These are phyloP conservation scores for Coelomomyces lativittatus DNA, from an alignment of 371 early-diverging fungal species.

Conservation along the genomic window DNA sequence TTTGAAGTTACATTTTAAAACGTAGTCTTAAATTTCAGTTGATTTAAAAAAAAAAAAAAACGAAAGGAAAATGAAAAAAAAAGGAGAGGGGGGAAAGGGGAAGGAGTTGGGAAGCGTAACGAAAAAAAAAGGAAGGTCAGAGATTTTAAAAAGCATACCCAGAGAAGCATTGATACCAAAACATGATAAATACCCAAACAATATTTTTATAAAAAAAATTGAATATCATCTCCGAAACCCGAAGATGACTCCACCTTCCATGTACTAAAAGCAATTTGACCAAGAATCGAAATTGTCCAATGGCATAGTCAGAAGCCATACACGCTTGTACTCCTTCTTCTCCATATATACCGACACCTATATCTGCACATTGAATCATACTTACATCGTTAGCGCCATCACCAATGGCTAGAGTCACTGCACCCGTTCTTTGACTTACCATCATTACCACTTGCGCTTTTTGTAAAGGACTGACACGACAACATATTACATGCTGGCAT, in stretches of 20 bases:
- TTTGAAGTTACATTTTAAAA: not conserved
- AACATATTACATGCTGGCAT: conserved; percentile 60
- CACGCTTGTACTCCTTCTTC: conserved; percentile 86
- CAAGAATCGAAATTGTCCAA: conserved; percentile 64
- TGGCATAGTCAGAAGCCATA: conserved; percentile 72
- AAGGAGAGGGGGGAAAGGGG: not conserved
- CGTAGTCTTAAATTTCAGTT: not conserved
- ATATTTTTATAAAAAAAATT: conserved; percentile 65
- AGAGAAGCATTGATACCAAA: conserved; percentile 64
- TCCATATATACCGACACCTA: conserved; percentile 80
- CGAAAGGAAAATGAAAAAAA: conserved; percentile 52
- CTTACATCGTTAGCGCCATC: conserved; percentile 84
- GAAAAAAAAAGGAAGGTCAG: not conserved
- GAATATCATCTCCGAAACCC: conserved; percentile 57
- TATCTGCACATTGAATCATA: conserved; percentile 80
- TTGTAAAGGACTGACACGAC: conserved; percentile 74
- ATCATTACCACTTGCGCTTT: conserved; percentile 66
- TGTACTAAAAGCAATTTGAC: conserved; percentile 54
- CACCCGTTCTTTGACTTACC: conserved; percentile 43
- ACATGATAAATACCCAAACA: conserved; percentile 54
- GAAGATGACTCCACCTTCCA: conserved; percentile 66
- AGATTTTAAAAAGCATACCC: conserved; percentile 26
- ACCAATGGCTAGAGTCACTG: conserved; percentile 65
- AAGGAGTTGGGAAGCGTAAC: conserved; percentile 2
- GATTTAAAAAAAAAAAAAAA: conserved; percentile 92